Base-by-base conservation (phyloP, 2,329 filamentous ascomycete species). In the Phialophora macrospora region DNA sequence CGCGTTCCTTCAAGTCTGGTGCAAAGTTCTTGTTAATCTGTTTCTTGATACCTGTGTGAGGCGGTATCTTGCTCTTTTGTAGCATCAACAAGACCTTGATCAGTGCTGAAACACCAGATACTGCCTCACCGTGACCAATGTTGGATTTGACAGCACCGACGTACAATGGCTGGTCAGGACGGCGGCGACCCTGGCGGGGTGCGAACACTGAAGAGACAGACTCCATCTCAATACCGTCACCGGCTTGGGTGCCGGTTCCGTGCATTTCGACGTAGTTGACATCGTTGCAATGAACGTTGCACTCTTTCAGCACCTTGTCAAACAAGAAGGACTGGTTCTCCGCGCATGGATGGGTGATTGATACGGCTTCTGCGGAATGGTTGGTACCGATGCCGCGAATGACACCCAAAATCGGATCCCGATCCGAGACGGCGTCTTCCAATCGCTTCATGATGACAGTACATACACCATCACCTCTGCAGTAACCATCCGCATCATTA, bases 401-500 rank as follows among this genome's bases (percentile, higher is more conserved):
- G 69, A 91, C 88, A 17, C 88, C 91, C n/a, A 93, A 83, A 48
- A 83, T 80, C 0, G 77, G 76, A 61, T 95, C 92, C 66, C 90
- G 88, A 72, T 95, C 91, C 0, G 86, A 85, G 59, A 90, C 76
- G 0, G 92, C 92, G 76, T 94, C 91, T 61, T 92, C 88, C 1
- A 93, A 85, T 38, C 91, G 84, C 82, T 96, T 96, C 55, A 95
- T 80, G 24, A 95, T 83, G 56, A 95, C 83, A 0, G 89, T 88
- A 1, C 88, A 91, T 67, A 90, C 89, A 20, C 86, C 88, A 72
- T 95, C 91, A 61, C 87, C 90, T 74, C 91, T 88, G 78, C 91
- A 94, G 78, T 95, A 94, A 1, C 91, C 91, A 77, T 93, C 90
- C 2, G 91, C 91, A 44, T 84, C 86, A 69, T 92, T 88, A 76